Base-by-base conservation (phyloP, 257 asterid genomes). In the Gentiana macrophylla region DNA sequence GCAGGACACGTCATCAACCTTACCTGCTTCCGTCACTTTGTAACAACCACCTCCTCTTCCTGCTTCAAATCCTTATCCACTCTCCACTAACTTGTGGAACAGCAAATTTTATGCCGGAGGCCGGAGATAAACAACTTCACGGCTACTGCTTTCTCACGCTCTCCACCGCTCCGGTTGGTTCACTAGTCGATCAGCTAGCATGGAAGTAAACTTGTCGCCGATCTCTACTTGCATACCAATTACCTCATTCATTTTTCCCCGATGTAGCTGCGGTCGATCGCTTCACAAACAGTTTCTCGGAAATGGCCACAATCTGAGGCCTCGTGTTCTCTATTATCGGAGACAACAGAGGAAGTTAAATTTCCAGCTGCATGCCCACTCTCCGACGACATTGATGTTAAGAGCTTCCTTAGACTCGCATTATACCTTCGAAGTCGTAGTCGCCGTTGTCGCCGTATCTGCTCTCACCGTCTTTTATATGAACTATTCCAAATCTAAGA, bases 361-460 rank as follows among this genome's bases (percentile, higher is more conserved):
- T 43, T 67, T 67, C 62, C 77, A 74, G 34, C 66, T 78, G 35
- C 77, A 74, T 56, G 15, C 70, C 5, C 62, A 66, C 46, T 57
- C 68, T 37, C 53, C 65, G 59, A 57, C 62, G 34, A 70, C 71
- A 45, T 64, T 74, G 38, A 50, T 73, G 44, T 50, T 74, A 53
- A 75, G 61, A 69, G 97, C 94, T 24, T 78, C 94, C 65, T 76
- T 86, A 2, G 89, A 82, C 36, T 80, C 91, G 62, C 95, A 84
- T 55, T 64, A 24, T 24, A 24, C 80, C 8, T 50, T 68, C 34
- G 77, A 67, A 11, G 60, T 75, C 37, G 77, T 74, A 12, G 87
- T 86, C 9, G 78, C 84, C 3, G 74, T 73, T 33, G 74, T 81
- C 53, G 68, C 86, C 4, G 79, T 80, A 53, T 80, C 95, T 51